Evolutionary conservation across 805 yeast genomes (phyloP).

Genomic region (Ogataea naganishii): DNA sequence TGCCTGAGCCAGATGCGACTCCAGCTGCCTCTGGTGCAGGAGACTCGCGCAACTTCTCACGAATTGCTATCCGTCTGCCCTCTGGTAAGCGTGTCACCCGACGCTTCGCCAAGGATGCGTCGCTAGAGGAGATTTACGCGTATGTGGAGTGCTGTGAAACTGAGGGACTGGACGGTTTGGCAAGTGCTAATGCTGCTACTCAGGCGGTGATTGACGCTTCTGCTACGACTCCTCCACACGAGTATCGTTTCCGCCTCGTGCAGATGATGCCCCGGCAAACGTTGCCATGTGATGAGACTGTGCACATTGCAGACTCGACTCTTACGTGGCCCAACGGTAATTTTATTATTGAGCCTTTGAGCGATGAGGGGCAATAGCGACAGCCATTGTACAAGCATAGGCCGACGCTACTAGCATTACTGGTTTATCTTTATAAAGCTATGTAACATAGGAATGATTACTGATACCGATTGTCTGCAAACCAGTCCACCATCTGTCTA

Average conservation of each 20-base stretch:
- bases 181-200: slow-evolving; percentile 12
- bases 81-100: slow-evolving; percentile 52
- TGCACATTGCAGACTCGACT: slow-evolving; percentile 31
- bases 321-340: slow-evolving; percentile 59
- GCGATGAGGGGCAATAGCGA: no score
- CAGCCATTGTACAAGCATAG: no score
- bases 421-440: no score
- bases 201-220: slow-evolving; percentile 14
- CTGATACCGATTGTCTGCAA: no score
- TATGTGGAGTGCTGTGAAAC: slow-evolving; percentile 47
- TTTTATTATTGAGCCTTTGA: slow-evolving; percentile 34
- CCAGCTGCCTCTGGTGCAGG: slow-evolving; percentile 8
- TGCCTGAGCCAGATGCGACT: slow-evolving; percentile 10
- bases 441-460: no score
- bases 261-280: slow-evolving; percentile 51
- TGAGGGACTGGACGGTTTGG: slow-evolving; percentile 18
- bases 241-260: slow-evolving; percentile 39
- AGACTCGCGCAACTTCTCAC: slow-evolving; percentile 39
- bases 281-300: slow-evolving; percentile 22
- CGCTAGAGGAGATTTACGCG: slow-evolving; percentile 61
- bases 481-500: no score
- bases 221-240: slow-evolving; percentile 28
- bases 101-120: slow-evolving; percentile 34
- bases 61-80: slow-evolving; percentile 62
- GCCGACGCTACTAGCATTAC: no score